Evolutionary conservation across 345 rosid species (phyloP).

Genomic region (Sapria himalayana): DNA sequence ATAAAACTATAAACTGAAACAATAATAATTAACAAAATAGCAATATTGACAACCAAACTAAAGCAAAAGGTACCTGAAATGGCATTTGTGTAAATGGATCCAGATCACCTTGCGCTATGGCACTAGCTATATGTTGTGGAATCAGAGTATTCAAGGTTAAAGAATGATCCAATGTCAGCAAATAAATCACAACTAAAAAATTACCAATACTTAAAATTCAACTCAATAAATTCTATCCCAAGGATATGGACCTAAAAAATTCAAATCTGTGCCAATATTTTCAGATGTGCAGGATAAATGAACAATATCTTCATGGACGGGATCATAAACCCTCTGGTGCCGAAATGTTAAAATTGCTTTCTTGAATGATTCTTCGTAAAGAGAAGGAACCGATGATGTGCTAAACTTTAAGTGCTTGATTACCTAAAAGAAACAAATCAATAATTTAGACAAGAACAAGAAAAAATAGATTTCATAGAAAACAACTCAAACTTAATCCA

Average conservation of each 20-base stretch:
- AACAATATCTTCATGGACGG: constrained; percentile 25
- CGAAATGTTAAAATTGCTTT: constrained; percentile 75
- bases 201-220: no score
- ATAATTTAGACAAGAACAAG: no score
- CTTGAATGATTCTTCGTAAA: constrained; percentile 67
- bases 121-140: constrained; percentile 59
- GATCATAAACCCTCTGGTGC: constrained; percentile 85
- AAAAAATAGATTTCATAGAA: constrained; percentile 1
- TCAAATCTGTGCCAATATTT: constrained; percentile 27
- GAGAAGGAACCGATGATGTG: constrained; percentile 55
- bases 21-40: no score
- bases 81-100: constrained; percentile 78
- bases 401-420: constrained; percentile 76
- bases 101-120: constrained; percentile 66
- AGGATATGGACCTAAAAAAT: constrained; percentile 98
- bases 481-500: constrained; percentile 8
- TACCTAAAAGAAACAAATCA: constrained; percentile 26
- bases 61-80: constrained; percentile 35
- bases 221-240: constrained; percentile 8
- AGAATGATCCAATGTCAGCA: constrained; percentile 10
- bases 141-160: constrained; percentile 39
- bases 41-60: no score
- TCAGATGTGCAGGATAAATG: constrained; percentile 33
- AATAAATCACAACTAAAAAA: constrained; percentile 1
- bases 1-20: no score